Conservation (phyloP, 1,139 yeast genomes). For the Candida mesenterica region DNA sequence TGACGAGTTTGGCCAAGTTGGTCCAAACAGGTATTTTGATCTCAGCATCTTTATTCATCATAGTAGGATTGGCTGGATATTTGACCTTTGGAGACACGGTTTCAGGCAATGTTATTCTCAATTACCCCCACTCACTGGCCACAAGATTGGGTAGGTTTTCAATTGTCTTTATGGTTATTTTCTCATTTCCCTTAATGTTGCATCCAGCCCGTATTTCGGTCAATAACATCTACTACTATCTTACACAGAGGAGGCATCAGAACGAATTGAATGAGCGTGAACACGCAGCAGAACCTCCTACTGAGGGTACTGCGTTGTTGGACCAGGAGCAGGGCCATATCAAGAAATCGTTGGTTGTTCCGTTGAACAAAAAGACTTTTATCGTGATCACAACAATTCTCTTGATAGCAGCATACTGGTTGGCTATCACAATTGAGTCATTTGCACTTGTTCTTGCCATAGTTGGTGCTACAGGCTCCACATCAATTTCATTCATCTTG, state of each 20-base stretch:
- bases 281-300: conserved; percentile 4
- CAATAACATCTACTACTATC: conserved; percentile 68
- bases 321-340: conserved; percentile 17
- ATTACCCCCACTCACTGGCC: conserved; percentile 48
- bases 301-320: conserved; percentile 15
- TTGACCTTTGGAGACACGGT: conserved; percentile 45
- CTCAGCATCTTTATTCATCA: conserved; percentile 33
- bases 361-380: conserved; percentile 52
- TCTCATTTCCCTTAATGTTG: conserved; percentile 88
- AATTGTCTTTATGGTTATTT: conserved; percentile 76
- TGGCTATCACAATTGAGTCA: conserved; percentile 47
- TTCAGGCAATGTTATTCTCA: conserved; percentile 77
- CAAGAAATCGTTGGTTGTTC: conserved; percentile 31
- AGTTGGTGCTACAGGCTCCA: conserved; percentile 64
- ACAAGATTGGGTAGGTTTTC: conserved; percentile 70
- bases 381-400: conserved; percentile 46
- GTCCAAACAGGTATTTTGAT: conserved; percentile 51
- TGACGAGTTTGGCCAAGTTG: conserved; percentile 51
- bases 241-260: conserved; percentile 2
- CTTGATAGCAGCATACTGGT: conserved; percentile 40
- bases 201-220: conserved; percentile 89
- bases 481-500: conserved; percentile 55
- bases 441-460: conserved; percentile 57
- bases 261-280: too few species aligned
- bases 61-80: conserved; percentile 45